These are phyloP conservation scores for Cornus florida DNA, from an alignment of 148 eudicot genomes.

Conservation along the genomic window DNA sequence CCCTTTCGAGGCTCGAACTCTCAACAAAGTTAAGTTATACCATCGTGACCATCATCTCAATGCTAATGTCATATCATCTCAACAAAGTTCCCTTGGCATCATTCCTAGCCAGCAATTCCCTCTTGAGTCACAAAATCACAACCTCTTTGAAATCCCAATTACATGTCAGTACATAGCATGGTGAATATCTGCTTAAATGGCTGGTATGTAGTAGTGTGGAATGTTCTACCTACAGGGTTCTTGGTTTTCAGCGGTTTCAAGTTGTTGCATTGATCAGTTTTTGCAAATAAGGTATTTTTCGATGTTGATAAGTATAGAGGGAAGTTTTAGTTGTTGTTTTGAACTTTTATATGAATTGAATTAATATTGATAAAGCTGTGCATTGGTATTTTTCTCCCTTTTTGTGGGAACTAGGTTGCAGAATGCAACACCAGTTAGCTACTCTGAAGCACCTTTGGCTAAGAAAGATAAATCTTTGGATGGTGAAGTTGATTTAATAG, in stretches of 20 bases:
- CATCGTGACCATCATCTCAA: too few species aligned
- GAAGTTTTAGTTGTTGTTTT: neutral
- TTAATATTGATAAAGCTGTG: neutral
- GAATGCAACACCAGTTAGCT: slow-evolving; percentile 61
- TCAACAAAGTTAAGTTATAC: too few species aligned
- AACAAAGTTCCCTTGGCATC: too few species aligned
- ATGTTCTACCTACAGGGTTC: neutral
- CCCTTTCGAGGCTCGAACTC: too few species aligned
- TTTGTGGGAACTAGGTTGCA: slow-evolving; percentile 54
- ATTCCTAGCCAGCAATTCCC: too few species aligned
- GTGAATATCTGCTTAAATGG: too few species aligned
- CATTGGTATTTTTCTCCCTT: neutral
- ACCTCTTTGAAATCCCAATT: too few species aligned
- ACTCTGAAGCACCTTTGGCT: slow-evolving; percentile 39
- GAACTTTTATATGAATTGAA: neutral
- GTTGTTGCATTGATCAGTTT: neutral
- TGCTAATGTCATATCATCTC: too few species aligned
- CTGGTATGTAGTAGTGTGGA: too few species aligned
- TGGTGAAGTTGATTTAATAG: slow-evolving; percentile 27
- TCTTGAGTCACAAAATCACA: too few species aligned
- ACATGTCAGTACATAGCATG: too few species aligned
- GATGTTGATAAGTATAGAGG: neutral
- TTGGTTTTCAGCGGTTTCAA: neutral
- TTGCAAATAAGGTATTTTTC: neutral
- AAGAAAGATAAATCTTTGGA: slow-evolving; percentile 38